Evolutionary conservation across 2,329 filamentous ascomycete genomes (phyloP), one percentile per base, ranked within the genome.

Genomic region (Arthrobotrys pseudoclavata): DNA sequence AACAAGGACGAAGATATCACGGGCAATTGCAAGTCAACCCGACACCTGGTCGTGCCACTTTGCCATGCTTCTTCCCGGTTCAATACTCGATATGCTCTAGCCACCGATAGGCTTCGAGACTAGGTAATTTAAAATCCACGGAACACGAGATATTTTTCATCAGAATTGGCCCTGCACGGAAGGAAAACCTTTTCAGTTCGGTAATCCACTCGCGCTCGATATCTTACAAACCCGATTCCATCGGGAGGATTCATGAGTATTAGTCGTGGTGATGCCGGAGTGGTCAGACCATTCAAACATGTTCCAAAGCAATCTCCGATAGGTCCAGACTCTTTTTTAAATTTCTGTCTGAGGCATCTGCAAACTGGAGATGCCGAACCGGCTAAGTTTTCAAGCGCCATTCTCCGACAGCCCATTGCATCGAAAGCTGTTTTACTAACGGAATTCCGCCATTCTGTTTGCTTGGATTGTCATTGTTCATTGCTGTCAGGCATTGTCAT

Each of bases 201-300:
- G 52, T 60, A 57, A 72, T 66, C 69, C 69, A 72, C 69, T 66
- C 12, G 69, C 40, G 48, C 60, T 40, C 50, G 69, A 72, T 72
- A 52, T 60, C 55, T 26, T 24, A 26, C 55, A 26, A 42, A 40
- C 55, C 34, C 55, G 55, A 60, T 60, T n/a, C 18, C 34, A n/a
- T 60, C 55, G 55, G 55, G 55, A 60, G 10, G 42, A 37, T 45
- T 69, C 31, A 60, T 55, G 53, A 55, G 63, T 57, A 26, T 66
- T n/a, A 60, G 48, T 76, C 72, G 72, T 70, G 72, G 53, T 76
- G 66, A 69, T 64, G 40, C 48, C 64, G 50, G 34, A 70, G 61
- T 76, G 72, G 72, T 76, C 72, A 76, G 72, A 68, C 72, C 66
- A 76, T 70, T 70, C 37, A 64, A 68, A 76, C 64, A 63, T 76